phyloP scores from a whole-genome alignment of 495 filamentous ascomycete genomes.

The Tetracladium setigerum region DNA sequence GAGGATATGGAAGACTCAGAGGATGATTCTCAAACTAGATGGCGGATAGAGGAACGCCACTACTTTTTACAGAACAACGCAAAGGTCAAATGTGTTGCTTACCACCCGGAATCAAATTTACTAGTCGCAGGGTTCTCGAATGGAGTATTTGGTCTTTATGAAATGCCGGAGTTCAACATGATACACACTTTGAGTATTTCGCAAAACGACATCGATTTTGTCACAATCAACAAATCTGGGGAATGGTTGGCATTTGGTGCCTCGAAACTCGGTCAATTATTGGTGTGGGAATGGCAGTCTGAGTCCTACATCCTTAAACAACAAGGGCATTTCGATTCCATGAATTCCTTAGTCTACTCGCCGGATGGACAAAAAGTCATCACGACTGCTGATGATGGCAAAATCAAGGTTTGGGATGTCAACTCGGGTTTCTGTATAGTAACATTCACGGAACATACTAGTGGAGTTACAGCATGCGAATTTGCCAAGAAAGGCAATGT shows the following conservation, averaged over 20 bases:
- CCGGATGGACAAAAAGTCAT: constrained; percentile 89
- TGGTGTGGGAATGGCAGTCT: constrained; percentile 99
- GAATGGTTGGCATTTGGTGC: constrained; percentile 99
- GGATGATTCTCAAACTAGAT: constrained; percentile 53
- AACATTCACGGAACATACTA: constrained; percentile 94
- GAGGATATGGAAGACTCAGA: constrained; percentile 47
- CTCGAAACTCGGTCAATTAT: constrained; percentile 83
- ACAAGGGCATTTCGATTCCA: constrained; percentile 93
- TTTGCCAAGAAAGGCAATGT: constrained; percentile 93
- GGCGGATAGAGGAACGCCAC: constrained; percentile 80
- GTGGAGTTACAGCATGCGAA: constrained; percentile 90
- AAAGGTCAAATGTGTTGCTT: constrained; percentile 79
- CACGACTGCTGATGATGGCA: constrained; percentile 91
- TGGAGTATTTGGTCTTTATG: constrained; percentile 87
- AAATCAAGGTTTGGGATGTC: constrained; percentile 97
- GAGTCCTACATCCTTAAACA: constrained; percentile 99
- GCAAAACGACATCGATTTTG: constrained; percentile 88
- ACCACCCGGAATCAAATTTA: constrained; percentile 78
- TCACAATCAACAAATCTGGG: constrained; percentile 85
- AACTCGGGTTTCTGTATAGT: constrained; percentile 96
- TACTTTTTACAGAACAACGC: constrained; percentile 90
- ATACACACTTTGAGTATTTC: constrained; percentile 91
- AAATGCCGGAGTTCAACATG: constrained; percentile 92
- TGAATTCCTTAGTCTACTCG: constrained; percentile 89
- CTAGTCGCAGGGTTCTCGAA: constrained; percentile 92